A percentile compares a stretch with the other conserved stretches of the same genome.
phyloP scores from a whole-genome alignment of 2,329 filamentous ascomycete species.

The Calonectria henricotiae region DNA sequence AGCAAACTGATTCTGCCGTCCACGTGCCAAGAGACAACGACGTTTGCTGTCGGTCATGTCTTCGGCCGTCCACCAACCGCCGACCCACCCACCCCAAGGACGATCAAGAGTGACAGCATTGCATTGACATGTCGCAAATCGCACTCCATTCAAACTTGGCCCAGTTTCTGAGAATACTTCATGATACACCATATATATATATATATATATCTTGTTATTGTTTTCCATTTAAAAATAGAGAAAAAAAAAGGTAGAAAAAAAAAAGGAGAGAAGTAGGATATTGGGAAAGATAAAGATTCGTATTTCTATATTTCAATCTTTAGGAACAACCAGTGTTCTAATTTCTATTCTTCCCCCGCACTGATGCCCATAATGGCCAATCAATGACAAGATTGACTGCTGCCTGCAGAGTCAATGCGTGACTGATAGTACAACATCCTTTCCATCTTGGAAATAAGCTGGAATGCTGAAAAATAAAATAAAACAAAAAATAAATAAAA shows the following conservation, averaged over 20 bases:
- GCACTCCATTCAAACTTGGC: neutral
- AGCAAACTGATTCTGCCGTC: conserved; percentile 3
- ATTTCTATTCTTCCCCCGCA: conserved; percentile 26
- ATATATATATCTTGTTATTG: too few relatives aligned
- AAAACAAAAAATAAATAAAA: conserved; percentile 35
- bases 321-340: conserved; percentile 46
- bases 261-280: neutral
- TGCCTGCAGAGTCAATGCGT: conserved; percentile 45
- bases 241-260: too few relatives aligned
- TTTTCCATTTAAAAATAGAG: too few relatives aligned
- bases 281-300: conserved; percentile 33
- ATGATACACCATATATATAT: too few relatives aligned
- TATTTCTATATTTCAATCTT: conserved; percentile 43
- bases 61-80: conserved; percentile 12
- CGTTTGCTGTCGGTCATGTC: conserved; percentile 27
- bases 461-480: conserved; percentile 8
- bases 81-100: conserved; percentile 35
- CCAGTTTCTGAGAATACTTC: conserved; percentile 1
- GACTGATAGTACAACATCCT: conserved; percentile 43
- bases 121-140: conserved; percentile 9
- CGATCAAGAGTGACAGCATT: conserved; percentile 35
- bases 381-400: conserved; percentile 37
- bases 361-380: conserved; percentile 35
- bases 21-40: conserved; percentile 25
- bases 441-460: conserved; percentile 16